Conservation (phyloP, 139 green algal genomes). For the Volvox reticuliferus region DNA sequence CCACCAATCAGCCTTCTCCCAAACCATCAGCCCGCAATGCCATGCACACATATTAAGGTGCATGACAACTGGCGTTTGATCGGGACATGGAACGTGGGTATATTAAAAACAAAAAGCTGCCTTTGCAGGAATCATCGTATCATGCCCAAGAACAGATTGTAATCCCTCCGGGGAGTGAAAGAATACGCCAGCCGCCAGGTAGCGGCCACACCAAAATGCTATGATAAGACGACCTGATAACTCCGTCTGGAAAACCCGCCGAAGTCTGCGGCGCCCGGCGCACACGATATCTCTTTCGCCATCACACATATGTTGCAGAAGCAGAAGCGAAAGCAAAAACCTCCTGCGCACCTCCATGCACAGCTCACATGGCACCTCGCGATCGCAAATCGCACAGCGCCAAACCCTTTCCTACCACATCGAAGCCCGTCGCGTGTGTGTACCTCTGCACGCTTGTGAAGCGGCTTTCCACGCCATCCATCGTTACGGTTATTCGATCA, state of each 20-base stretch:
- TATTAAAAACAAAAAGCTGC: too few relatives aligned
- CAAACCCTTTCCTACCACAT: too few relatives aligned
- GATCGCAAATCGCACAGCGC: too few relatives aligned
- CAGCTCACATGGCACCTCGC: too few relatives aligned
- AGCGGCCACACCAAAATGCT: neutral
- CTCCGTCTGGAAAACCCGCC: too few relatives aligned
- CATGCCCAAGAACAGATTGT: neutral
- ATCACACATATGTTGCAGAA: neutral
- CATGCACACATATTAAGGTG: too few relatives aligned
- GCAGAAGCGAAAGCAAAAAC: neutral
- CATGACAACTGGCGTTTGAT: too few relatives aligned
- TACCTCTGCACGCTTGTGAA: neutral
- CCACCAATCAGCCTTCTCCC: too few relatives aligned
- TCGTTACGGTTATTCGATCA: neutral
- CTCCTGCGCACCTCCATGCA: neutral
- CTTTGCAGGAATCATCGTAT: neutral
- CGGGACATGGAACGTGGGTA: too few relatives aligned
- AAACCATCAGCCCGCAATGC: too few relatives aligned
- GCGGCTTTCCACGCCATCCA: neutral
- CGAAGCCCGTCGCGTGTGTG: neutral
- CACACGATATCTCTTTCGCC: neutral
- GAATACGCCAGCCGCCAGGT: neutral
- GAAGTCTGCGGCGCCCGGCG: too few relatives aligned
- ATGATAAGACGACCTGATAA: neutral
- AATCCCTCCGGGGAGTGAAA: neutral